These are phyloP conservation scores for Lycium barbarum DNA, from an alignment of 257 asterid species.

Conservation along the genomic window DNA sequence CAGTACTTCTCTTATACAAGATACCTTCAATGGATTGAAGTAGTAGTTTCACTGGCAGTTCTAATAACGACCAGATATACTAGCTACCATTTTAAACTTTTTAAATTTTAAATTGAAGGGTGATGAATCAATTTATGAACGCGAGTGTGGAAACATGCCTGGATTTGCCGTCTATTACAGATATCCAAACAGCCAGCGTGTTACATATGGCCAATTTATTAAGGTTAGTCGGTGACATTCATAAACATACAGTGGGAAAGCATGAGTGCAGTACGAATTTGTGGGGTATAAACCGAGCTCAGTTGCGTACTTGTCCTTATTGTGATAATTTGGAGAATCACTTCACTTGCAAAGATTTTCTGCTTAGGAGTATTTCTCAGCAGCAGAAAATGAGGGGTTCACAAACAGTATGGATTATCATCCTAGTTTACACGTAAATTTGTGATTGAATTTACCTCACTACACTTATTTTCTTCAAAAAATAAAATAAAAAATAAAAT, in stretches of 20 bases:
- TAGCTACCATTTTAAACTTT: background rate
- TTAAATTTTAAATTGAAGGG: slow-evolving; percentile 44
- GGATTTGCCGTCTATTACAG: slow-evolving; percentile 98
- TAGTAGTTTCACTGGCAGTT: slow-evolving; percentile 17
- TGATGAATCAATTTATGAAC: slow-evolving; percentile 90
- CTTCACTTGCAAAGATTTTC: slow-evolving; percentile 20
- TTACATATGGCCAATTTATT: slow-evolving; percentile 89
- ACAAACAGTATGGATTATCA: slow-evolving; percentile 10
- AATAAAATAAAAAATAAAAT: background rate
- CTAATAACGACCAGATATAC: slow-evolving; percentile 8
- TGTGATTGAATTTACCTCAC: slow-evolving; percentile 19
- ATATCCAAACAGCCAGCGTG: slow-evolving; percentile 98
- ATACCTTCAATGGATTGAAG: slow-evolving; percentile 25
- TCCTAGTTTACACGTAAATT: background rate
- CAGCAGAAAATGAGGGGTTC: background rate
- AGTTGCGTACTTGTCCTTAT: background rate
- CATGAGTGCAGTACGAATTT: slow-evolving; percentile 6
- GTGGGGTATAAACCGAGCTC: slow-evolving; percentile 14
- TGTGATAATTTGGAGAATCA: background rate
- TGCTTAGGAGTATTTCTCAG: background rate
- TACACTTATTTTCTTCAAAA: background rate
- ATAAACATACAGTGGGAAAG: background rate
- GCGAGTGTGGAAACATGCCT: slow-evolving; percentile 99
- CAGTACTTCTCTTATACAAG: background rate
- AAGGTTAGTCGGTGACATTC: slow-evolving; percentile 62